Base-by-base conservation (phyloP, 2,329 filamentous ascomycete species). In the Claviceps africana region DNA sequence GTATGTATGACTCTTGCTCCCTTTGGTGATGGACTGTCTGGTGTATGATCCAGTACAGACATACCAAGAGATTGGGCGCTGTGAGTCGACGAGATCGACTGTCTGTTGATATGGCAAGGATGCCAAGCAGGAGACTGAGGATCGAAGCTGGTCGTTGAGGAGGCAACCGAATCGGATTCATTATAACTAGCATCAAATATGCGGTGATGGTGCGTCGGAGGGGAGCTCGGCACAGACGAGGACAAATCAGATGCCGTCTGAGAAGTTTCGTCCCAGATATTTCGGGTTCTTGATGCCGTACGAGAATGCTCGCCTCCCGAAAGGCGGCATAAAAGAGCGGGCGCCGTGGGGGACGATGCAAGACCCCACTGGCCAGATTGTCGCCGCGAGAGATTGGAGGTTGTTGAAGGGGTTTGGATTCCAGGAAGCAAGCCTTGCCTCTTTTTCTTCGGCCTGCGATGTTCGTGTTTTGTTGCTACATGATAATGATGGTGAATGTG, bases 401-500 rank as follows among this genome's bases (percentile, higher is more conserved):
- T 54, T 51, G 64, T 57, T n/a, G 73, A 67, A 1, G 78, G 82
- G 8, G 82, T 81, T 49, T 88, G 78, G 17, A 84, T 66, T 31
- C 77, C 75, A 0, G 81, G 72, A 13, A 76, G 77, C 10, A 87
- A 70, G 22, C 79, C 75, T 33, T 80, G 77, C 2, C 86, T 81
- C 70, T 83, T 85, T 70, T 88, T 94, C 69, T 82, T 87, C 9
- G 78, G 72, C 54, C 82, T 82, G 58, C 78, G 78, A 17, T 65
- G 62, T 53, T 86, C 82, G 21, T 77, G 72, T 64, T 81, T 83
- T 51, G 76, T 70, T 1, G 81, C 71, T 11, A 83, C 78, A 58
- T 96, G 89, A 63, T 95, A 95, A 64, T 97, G 91, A 61, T 97
- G 90, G 62, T 97, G 91, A 46, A 97, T 86, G 61, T 96, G 91